Evolutionary conservation across 2,329 filamentous ascomycete genomes (phyloP), one percentile per base, ranked within the genome.

Genomic region (Teratosphaeria nubilosa): DNA sequence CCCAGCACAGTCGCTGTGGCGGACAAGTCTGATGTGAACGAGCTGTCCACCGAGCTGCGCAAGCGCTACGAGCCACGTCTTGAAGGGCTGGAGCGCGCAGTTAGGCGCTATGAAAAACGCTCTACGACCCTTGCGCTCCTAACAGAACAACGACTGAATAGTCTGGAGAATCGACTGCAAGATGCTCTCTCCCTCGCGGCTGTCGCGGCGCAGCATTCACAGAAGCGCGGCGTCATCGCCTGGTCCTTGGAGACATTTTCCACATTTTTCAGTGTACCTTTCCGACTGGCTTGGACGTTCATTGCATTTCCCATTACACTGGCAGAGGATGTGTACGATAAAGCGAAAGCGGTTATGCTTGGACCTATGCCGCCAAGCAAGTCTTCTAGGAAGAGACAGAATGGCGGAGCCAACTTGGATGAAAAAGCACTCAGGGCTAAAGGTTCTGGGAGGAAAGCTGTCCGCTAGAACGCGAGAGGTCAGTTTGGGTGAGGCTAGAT

Each of bases 51-150:
- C 32, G 83, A 85, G 53, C 70, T 96, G 32, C 73, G 79, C 3
- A 79, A 79, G 59, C 84, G 90, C 32, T 73, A 96, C 4, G 83
- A 88, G 53, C 86, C 90, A 0, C 90, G 96, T 59, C 80, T 97
- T 5, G 91, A 96, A 66, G 89, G 90, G 0, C 77, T 97, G 32
- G 94, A 91, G 66, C 86, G 92, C 53, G 91, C 92, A 3, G 87
- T 97, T 51, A 83, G 92, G 22, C 85, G 90, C 37, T 96, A 96
- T 67, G 92, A 97, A 75, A 96, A 95, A 75, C 88, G 91, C 66
- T 85, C 87, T 4, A 86, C 86, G 0, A 78, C 91, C 7, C 81
- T 91, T 30, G 82, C 88, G 10, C 80, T 87, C 57, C 86, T 92
- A 68, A 89, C 86, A 2, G 90, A 96, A 63, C 82, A 85, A 9